Evolutionary conservation across 2,329 filamentous ascomycete species (phyloP), one percentile per base, ranked within the genome.

Genomic region (Cercospora sesami): DNA sequence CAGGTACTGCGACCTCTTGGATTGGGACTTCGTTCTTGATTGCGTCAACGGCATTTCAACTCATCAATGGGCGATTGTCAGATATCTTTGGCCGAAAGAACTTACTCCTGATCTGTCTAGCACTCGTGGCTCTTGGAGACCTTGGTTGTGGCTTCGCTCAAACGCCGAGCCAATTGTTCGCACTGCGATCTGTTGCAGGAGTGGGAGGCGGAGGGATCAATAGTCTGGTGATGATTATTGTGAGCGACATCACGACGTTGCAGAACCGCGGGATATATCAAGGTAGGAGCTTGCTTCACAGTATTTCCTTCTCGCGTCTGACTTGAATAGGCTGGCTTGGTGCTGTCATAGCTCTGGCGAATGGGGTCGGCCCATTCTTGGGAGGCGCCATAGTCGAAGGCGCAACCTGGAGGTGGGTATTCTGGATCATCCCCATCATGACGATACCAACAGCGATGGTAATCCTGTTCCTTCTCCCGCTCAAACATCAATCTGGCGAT

Each of bases 171-270:
- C 86, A 87, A 80, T 83, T 90, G 28, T 90, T 89, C 77, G 80
- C 85, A 21, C 89, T 89, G 73, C 82, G 88, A 39, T 88, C 82
- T 4, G 73, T 89, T 21, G 84, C 87, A 9, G 88, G 88, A 63
- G 80, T 90, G n/a, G 87, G 86, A 9, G 85, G 84, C 53, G 88
- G 88, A 1, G 88, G 88, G 9, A 84, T 90, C 59, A 84, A 82
- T 30, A 86, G 85, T 23, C 76, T 89, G 57, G 80, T 83, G 4
- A 88, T 88, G 84, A 88, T 89, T 72, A 87, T 89, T 62, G 83
- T 89, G 1, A 86, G 83, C 6, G 87, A 89, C 74, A 79, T 89
- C 6, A 86, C 88, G 0, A 86, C 86, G 0, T 79, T 89, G 3
- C 81, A 87, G 73, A 82, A 87, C 71, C 80, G 87, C 70, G 87